Conservation (phyloP, 1,284 basidiomycete species). For the Sanghuangporus weigelae region DNA sequence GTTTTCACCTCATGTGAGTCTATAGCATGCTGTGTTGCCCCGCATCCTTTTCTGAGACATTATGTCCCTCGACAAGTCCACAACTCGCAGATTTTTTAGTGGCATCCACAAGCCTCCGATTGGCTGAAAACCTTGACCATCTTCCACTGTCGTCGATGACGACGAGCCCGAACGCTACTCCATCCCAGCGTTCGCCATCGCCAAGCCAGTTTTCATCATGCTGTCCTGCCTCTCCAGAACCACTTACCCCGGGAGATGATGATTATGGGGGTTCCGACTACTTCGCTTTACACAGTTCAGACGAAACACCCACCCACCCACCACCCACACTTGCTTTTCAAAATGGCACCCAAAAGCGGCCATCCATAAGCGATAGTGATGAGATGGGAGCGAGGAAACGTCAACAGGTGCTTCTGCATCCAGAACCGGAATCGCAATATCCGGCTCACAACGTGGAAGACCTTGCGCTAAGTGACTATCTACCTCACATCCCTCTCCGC, state of each 20-base stretch:
- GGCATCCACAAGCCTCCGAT: background rate
- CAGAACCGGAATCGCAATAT: conserved; percentile 1
- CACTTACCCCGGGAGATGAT: conserved; percentile 9
- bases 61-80: background rate
- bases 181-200: conserved; percentile 24
- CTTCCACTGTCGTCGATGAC: conserved; percentile 6
- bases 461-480: conserved; percentile 42
- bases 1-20: background rate
- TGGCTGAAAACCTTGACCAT: background rate
- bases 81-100: background rate
- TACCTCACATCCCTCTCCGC: conserved; percentile 90
- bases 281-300: background rate
- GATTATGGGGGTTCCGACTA: conserved; percentile 9
- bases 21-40: background rate
- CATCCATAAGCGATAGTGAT: conserved; percentile 5
- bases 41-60: background rate
- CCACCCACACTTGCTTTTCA: conserved; percentile 1
- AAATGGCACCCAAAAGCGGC: background rate
- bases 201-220: background rate
- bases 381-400: background rate
- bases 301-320: background rate
- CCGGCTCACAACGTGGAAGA: conserved; percentile 11
- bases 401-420: background rate
- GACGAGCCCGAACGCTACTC: conserved; percentile 1
- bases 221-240: background rate